These are phyloP conservation scores for Pseudonitzschia multistriata DNA, from an alignment of 108 stramenopile genomes.

Conservation along the genomic window DNA sequence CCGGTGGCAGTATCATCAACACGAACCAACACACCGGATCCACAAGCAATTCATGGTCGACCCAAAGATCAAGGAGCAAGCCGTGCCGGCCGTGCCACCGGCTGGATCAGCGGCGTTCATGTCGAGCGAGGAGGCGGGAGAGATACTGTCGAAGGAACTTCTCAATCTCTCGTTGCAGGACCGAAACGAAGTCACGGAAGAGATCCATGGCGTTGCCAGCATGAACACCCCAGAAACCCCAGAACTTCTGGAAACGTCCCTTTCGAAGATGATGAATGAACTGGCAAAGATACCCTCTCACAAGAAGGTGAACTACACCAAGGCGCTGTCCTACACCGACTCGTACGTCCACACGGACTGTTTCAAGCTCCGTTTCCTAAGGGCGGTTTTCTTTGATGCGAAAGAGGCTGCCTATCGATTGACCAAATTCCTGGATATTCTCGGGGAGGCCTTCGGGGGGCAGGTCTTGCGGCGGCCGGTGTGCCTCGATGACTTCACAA, in stretches of 20 bases:
- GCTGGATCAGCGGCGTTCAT: too few species aligned
- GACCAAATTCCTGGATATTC: conserved; percentile 25
- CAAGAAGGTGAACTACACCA: not conserved
- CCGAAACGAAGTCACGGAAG: not conserved
- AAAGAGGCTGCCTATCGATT: conserved; percentile 24
- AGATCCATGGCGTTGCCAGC: conserved; percentile 1
- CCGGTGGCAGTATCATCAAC: too few species aligned
- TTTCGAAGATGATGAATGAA: not conserved
- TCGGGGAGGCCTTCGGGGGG: conserved; percentile 28
- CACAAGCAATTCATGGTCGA: too few species aligned
- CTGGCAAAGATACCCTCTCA: not conserved
- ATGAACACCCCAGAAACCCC: not conserved
- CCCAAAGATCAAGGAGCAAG: too few species aligned
- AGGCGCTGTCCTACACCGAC: conserved; percentile 1
- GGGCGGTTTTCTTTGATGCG: conserved; percentile 31
- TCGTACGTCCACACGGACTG: conserved; percentile 22
- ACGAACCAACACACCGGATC: too few species aligned
- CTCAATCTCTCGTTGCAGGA: not conserved
- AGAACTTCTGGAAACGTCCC: not conserved
- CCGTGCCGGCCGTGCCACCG: too few species aligned
- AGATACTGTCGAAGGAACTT: not conserved
- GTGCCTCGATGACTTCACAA: not conserved
- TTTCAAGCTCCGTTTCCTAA: conserved; percentile 40
- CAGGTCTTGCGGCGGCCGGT: not conserved
- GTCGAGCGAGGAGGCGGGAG: too few species aligned